Evolutionary conservation across 148 eudicot genomes (phyloP), one percentile per base, ranked within the genome.

Genomic region (Rhododendron griersonianum): DNA sequence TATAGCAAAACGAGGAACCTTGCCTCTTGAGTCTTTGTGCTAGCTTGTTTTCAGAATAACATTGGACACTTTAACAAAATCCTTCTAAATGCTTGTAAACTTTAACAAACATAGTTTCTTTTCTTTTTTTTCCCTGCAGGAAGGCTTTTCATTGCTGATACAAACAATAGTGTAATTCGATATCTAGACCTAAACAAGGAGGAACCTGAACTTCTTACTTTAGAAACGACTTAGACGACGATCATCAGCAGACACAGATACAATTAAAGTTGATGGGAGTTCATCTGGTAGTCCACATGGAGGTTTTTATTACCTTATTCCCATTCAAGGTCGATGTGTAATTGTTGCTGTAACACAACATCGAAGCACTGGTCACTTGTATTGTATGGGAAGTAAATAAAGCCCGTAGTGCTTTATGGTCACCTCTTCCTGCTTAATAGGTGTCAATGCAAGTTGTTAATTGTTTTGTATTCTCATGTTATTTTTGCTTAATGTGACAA

Each of bases 101-200:
- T 35, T 81, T 30, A 11, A 48, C 16, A 25, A 21, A 73, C 16
- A 30, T 37, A 45, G 48, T n/a, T n/a, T n/a, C n/a, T n/a, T 44
- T 53, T 83, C 33, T 63, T 74, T 78, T 69, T 69, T 30, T 65
- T 10, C 71, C 30, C 39, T 90, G 88, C 93, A 96, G 98, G 98
- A 83, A 92, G 88, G 85, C 89, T 96, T 76, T 89, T 89, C 81
- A 90, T 96, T 83, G 98, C 99, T 33, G 99, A 96, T 89, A 95
- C 99, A 79, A 96, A 96, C 89, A 96, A 95, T 86, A 95, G 95
- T 78, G 86, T 93, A 51, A 95, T 96, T 74, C 93, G 99, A 86
- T 89, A 90, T 83, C 88, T 95, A 79, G 98, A 96, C 87, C 91
- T 95, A 81, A 90, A 86, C 88, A 86, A 91, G 33, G 33, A 33